Evolutionary conservation across 768 basidiomycete species (phyloP).

Genomic region (Jaapia argillacea): DNA sequence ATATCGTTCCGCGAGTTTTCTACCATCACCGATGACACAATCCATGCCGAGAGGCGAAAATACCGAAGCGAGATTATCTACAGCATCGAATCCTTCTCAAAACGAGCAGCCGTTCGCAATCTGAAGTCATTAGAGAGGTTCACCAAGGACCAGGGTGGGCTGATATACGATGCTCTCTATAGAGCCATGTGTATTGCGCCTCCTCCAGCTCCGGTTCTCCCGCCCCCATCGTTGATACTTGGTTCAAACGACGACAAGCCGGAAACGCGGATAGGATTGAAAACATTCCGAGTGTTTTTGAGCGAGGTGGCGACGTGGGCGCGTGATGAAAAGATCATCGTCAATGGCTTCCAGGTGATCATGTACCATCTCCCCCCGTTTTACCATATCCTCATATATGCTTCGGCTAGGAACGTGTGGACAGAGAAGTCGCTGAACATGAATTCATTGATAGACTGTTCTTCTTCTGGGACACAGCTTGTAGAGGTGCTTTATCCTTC

Average conservation of each 20-base stretch:
- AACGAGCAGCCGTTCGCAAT: slow-evolving; percentile 84
- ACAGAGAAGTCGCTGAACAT: slow-evolving; percentile 89
- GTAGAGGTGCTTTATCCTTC: slow-evolving; percentile 78
- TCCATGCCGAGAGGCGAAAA: slow-evolving; percentile 73
- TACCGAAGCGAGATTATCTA: slow-evolving; percentile 87
- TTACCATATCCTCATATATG: not conserved
- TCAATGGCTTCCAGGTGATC: slow-evolving; percentile 81
- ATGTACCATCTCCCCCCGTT: slow-evolving; percentile 1
- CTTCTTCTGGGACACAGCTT: slow-evolving; percentile 86
- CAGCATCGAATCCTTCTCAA: slow-evolving; percentile 90
- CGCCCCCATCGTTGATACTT: slow-evolving; percentile 40
- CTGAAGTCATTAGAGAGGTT: slow-evolving; percentile 73
- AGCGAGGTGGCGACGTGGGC: slow-evolving; percentile 96
- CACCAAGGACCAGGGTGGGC: slow-evolving; percentile 75
- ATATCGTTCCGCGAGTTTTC: slow-evolving; percentile 98
- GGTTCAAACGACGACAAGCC: slow-evolving; percentile 69
- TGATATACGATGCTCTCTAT: slow-evolving; percentile 90
- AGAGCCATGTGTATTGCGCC: slow-evolving; percentile 74
- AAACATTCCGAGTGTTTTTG: slow-evolving; percentile 82
- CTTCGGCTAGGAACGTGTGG: slow-evolving; percentile 62
- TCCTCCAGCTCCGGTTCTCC: slow-evolving; percentile 37
- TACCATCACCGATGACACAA: slow-evolving; percentile 91
- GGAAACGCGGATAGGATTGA: slow-evolving; percentile 81
- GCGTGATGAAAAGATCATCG: slow-evolving; percentile 83
- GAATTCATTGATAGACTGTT: slow-evolving; percentile 92